Base-by-base conservation (phyloP, 2,329 filamentous ascomycete species). In the Xylaria sp. region DNA sequence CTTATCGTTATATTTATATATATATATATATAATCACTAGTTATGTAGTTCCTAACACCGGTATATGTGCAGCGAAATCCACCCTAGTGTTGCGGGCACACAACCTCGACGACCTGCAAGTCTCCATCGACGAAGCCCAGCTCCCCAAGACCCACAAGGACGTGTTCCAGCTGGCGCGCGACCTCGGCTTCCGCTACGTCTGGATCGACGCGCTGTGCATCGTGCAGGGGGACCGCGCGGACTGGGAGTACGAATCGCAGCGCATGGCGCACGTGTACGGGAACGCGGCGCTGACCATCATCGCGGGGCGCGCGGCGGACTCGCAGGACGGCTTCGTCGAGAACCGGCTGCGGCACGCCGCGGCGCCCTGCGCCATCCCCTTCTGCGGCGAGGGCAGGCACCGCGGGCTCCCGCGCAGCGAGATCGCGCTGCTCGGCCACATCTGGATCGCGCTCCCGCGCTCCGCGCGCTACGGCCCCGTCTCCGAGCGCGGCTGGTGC, bases 191-290 rank as follows among this genome's bases (percentile, higher is more conserved):
- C 10, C 62, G 61, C 1, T 74, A 73, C 31, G 45, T 76, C 25
- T 76, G 74, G 74, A 69, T 75, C 15, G 73, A 75, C 51, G 67
- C 71, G 1, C 60, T 74, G 1, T 74, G 72, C 38, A 74, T 75
- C n/a, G 63, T 74, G 10, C 72, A 75, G 33, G 67, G 66, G 22
- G 62, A 73, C 54, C 9, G 39, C 3, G 60, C 60, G 5, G 71
- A 73, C 38, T 73, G 69, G 71, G 42, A 33, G 4, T 1, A 22
- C 10, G 71, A 73, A 38, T 68, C 68, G 4, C 22, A 17, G 1
- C 65, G 36, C 0, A 73, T 71, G 68, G 61, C 57, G 0, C 25
- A 67, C 1, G 65, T 73, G 11, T 73, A 71, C 51, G 55, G 69
- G 13, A 64, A 68, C 42, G 68, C 71, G 2, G 59, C 44, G 4